Conservation (phyloP, 2,329 filamentous ascomycete species). For the Orbilia ellipsospora region DNA sequence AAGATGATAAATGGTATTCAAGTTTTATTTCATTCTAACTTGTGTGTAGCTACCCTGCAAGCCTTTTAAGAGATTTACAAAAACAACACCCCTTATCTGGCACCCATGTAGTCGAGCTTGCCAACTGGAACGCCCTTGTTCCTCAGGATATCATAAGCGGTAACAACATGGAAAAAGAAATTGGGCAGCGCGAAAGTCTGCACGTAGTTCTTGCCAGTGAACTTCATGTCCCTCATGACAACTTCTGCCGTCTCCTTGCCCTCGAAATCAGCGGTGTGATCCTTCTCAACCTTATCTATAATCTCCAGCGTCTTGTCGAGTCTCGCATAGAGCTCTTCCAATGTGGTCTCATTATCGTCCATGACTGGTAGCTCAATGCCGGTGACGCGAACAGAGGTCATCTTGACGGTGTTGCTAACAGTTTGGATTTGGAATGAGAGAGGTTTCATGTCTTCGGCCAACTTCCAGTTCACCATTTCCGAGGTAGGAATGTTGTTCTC, state of each 20-base stretch:
- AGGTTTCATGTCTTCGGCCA: slow-evolving; percentile 67
- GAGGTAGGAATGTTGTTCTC: slow-evolving; percentile 61
- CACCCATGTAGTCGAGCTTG: slow-evolving; percentile 69
- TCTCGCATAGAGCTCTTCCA: slow-evolving; percentile 66
- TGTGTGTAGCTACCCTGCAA: too few species aligned
- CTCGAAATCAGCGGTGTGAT: slow-evolving; percentile 61
- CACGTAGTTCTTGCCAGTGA: slow-evolving; percentile 66
- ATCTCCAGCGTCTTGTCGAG: slow-evolving; percentile 66
- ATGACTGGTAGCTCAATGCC: slow-evolving; percentile 60
- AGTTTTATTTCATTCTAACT: too few species aligned
- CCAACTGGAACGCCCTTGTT: slow-evolving; percentile 72
- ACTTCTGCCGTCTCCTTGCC: slow-evolving; percentile 64
- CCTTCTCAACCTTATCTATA: slow-evolving; percentile 64
- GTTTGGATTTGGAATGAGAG: slow-evolving; percentile 67
- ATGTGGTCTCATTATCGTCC: slow-evolving; percentile 66
- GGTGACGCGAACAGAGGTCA: slow-evolving; percentile 62
- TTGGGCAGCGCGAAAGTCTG: slow-evolving; percentile 69
- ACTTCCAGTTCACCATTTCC: slow-evolving; percentile 63
- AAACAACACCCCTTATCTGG: slow-evolving; percentile 11
- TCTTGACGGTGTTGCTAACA: slow-evolving; percentile 64
- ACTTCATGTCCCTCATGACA: slow-evolving; percentile 62
- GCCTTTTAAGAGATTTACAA: too few species aligned
- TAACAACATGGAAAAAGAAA: slow-evolving; percentile 73
- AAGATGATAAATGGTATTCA: too few species aligned
- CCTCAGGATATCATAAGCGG: slow-evolving; percentile 71